Conservation (phyloP, 2,329 filamentous ascomycete species). For the Chalaropsis ovoidea region DNA sequence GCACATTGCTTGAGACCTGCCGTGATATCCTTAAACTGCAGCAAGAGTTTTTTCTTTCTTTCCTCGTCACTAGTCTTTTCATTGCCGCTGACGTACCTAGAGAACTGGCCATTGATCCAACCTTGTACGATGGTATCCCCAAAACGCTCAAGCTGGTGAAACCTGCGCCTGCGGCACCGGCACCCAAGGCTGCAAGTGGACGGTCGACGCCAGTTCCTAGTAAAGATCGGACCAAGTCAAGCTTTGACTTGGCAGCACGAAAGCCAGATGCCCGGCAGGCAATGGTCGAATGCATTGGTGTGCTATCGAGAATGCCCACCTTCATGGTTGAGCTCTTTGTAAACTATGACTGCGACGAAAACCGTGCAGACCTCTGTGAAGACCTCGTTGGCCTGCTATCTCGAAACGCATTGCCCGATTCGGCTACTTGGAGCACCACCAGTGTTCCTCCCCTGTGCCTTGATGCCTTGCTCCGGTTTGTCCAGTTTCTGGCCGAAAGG, state of each 20-base stretch:
- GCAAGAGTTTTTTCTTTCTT: constrained; percentile 90
- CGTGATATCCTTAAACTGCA: constrained; percentile 85
- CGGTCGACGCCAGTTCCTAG: constrained; percentile 82
- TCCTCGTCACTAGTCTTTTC: constrained; percentile 86
- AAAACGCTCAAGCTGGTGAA: constrained; percentile 82
- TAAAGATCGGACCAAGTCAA: constrained; percentile 83
- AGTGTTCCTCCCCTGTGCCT: constrained; percentile 92
- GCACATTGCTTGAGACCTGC: constrained; percentile 83
- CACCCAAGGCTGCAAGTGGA: constrained; percentile 49
- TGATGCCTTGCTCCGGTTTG: constrained; percentile 79
- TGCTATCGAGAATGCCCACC: constrained; percentile 80
- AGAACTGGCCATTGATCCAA: constrained; percentile 81
- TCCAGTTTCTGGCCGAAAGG: constrained; percentile 84
- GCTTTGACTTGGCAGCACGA: constrained; percentile 79
- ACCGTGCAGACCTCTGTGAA: constrained; percentile 83
- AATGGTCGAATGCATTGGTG: constrained; percentile 95
- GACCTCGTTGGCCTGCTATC: constrained; percentile 90
- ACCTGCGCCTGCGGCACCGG: constrained; percentile 41
- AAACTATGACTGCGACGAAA: constrained; percentile 94
- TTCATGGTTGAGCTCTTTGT: constrained; percentile 94
- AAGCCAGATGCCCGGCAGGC: constrained; percentile 94
- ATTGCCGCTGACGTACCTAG: constrained; percentile 88
- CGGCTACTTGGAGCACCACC: constrained; percentile 96
- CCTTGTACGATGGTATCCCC: constrained; percentile 84
- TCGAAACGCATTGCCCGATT: constrained; percentile 90